Base-by-base conservation (phyloP, 2,329 filamentous ascomycete species). In the Apiospora hydei region DNA sequence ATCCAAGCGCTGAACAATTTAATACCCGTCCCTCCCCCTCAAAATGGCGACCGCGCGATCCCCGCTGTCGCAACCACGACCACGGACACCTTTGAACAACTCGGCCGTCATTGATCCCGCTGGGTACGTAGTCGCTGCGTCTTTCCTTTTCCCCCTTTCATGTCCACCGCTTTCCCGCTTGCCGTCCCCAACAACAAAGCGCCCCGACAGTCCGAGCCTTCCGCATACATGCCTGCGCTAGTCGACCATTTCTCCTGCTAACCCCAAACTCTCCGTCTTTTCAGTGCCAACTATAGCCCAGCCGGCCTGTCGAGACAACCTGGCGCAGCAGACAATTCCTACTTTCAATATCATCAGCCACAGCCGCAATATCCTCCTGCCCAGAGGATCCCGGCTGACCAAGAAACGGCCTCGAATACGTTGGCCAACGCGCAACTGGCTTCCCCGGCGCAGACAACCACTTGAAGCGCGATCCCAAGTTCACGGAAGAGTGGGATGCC, bases 401-500 rank as follows among this genome's bases (percentile, higher is more conserved):
- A 69, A n/a, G 78, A 81, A 70, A 82, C 82, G 4, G 61, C 80
- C 49, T 78, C 80, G 70, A 84, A 83, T 72, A 83, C 83, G 2
- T 69, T 81, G 26, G 79, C 81, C 57, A 83, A 84, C 74, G 74
- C 82, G 6, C 79, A 81, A 64, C 73, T 78, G 41, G 72, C 78
- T 44, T 77, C 80, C 38, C 77, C 26, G 73, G 75, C 38, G 75
- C 75, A 72, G 77, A 76, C 67, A 75, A 72, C 64, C 64, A 67
- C 44, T 69, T 74, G n/a, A 76, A 71, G 75, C 80, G 73, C 47
- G 79, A 80, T 66, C 86, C 89, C 73, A 89, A 86, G 76, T 92
- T 93, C 77, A 90, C 88, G 76, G 91, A 94, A 80, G 89, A 92
- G 84, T 93, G 92, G 87, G 91, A 93, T 82, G 90, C 89, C 69